Percentiles rank a stretch among this genome's conserved stretches.
These are phyloP conservation scores for Colletotrichum sp. DNA, from an alignment of 2,329 filamentous ascomycete species.

Conservation along the genomic window DNA sequence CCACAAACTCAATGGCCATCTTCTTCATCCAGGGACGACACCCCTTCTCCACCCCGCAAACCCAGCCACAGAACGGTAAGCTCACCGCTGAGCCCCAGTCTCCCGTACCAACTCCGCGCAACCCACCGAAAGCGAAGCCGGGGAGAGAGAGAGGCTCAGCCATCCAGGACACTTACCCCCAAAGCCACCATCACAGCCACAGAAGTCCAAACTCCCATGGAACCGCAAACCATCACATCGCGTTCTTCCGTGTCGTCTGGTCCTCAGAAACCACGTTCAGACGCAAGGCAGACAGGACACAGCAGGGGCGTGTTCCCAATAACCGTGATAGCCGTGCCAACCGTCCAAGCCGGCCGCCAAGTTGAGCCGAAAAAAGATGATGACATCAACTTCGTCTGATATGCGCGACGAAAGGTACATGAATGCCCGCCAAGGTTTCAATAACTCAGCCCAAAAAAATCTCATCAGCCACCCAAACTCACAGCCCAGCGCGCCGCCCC, in stretches of 20 bases:
- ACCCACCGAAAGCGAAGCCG: not conserved
- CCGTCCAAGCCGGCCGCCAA: not conserved
- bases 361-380: not conserved
- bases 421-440: not conserved
- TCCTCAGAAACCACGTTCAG: not conserved
- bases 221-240: not conserved
- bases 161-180: not conserved
- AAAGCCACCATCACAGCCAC: not conserved
- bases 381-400: not conserved
- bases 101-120: not conserved
- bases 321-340: not conserved
- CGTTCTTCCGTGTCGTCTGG: not conserved
- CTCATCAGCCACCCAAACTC: not conserved
- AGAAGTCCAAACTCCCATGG: not conserved
- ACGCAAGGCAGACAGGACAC: not conserved
- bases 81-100: not conserved
- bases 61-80: not conserved
- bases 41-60: not conserved
- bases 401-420: not conserved
- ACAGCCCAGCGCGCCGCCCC: not conserved
- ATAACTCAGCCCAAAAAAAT: not conserved
- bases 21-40: not conserved
- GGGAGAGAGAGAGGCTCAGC: not conserved
- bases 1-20: not conserved
- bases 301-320: not conserved